Evolutionary conservation across 192 early-diverging fungal genomes (phyloP), one percentile per base, ranked within the genome.

Genomic region (Spinellus fusiger): DNA sequence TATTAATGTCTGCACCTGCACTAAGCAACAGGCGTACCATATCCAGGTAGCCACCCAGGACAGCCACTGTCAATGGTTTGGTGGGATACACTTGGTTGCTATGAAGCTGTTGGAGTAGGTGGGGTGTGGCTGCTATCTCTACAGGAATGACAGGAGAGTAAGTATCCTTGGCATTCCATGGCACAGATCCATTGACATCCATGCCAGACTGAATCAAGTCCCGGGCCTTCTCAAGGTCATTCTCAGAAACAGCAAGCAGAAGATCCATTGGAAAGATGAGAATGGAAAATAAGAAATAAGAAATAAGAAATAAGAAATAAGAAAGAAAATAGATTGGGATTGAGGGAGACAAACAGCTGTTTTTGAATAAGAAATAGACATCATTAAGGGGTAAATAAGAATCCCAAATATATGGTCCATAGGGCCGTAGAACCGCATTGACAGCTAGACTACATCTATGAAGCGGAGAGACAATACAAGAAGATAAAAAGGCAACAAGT

Each of bases 21-120:
- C 81, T 75, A 10, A 86, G 59, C 37, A 86, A 35, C 22, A 76
- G 53, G 1, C 78, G 37, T 3, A 86, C 84, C 68, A 84, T 82
- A 44, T 79, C 80, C 9, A 73, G 63, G 34, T 86, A 65, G 4
- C 84, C 84, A 33, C 75, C 73, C 33, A 86, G 55, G 9, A 84
- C 79, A 15, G 84, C 84, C 22, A 86, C 57, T 29, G 84, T 79
- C n/a, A 86, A 54, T 1, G 80, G 81, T 15, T 75, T 78, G 23
- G 77, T 71, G 5, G 64, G 59, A 62, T 79, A 79, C 13, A 71
- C 66, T 59, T 73, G 68, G 57, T 79, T 69, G 8, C 16, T 55
- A 25, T 68, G 66, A 15, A 59, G 66, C 56, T 44, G 62, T 50
- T 49, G 68, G 48, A 66, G 58, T 56, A 65, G 56, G 60, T 55